Evolutionary conservation across 2,329 filamentous ascomycete species (phyloP), one percentile per base, ranked within the genome.

Genomic region (Trichoderma arundinaceum): DNA sequence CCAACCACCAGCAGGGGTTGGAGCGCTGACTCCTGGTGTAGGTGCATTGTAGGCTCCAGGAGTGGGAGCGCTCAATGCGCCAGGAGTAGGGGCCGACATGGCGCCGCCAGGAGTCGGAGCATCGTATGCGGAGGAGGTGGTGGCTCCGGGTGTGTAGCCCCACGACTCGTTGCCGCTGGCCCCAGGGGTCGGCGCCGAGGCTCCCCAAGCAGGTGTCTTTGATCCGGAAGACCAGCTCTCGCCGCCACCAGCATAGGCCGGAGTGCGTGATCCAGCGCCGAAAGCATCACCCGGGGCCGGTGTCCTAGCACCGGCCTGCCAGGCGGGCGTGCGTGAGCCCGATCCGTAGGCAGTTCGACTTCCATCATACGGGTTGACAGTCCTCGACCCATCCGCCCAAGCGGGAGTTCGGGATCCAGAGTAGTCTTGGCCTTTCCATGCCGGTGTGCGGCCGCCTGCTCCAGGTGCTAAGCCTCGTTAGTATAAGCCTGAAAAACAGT

Each of bases 221-320:
- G 90, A 90, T 7, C 90, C 88, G 4, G 85, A 82, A 13, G 82
- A 86, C 81, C 90, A 92, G 38, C 84, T 81, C 66, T 90, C 89
- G 61, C 80, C 78, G 44, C 79, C 77, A 35, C 79, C 77, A 22
- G 79, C 78, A 71, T 88, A 92, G 61, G 84, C 90, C 51, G 85
- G 89, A 12, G 87, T 90, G 72, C 88, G 90, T n/a, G 87, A 89
- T 7, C 90, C 89, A 64, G 85, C 83, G 63, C 84, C 86, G 72
- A 90, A 91, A 19, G 83, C 82, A 72, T 90, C 86, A 13, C 83
- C 81, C 19, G 72, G 72, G 1, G 87, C 86, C 62, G 91, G 81
- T 1, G 91, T 94, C 75, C 90, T 90, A 62, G 89, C 87, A 60
- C 90, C 91, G 1, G 92, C 90, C 66, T 89, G 89, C 91, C 91